phyloP scores from a whole-genome alignment of 2,329 filamentous ascomycete genomes.

The Bipolaris gigantea region DNA sequence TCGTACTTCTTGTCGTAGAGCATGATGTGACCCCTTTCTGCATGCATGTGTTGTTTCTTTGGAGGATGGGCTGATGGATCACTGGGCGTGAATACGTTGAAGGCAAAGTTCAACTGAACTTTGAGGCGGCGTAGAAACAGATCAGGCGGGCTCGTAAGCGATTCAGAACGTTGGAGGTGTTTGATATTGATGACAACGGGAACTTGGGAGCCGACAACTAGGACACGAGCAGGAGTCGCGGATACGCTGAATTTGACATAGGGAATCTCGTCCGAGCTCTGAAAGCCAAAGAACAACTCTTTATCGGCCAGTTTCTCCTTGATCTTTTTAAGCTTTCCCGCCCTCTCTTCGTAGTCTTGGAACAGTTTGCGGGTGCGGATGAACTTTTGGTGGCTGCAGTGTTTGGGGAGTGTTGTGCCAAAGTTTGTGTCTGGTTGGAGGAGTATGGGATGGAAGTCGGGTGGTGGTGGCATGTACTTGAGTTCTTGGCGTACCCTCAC shows the following conservation, averaged over 20 bases:
- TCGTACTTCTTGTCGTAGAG: slow-evolving; percentile 25
- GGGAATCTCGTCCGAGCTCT: slow-evolving; percentile 24
- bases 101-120: slow-evolving; percentile 21
- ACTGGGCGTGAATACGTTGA: slow-evolving; percentile 21
- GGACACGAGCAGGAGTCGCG: slow-evolving; percentile 25
- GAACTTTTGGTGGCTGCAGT: slow-evolving; percentile 24
- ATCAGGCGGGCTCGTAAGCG: slow-evolving; percentile 24
- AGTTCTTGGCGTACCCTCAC: slow-evolving; percentile 15
- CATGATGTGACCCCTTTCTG: slow-evolving; percentile 10
- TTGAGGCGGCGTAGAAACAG: slow-evolving; percentile 29
- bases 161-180: slow-evolving; percentile 32
- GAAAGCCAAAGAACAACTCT: slow-evolving; percentile 26
- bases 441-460: slow-evolving; percentile 21
- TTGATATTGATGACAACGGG: slow-evolving; percentile 23
- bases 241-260: slow-evolving; percentile 28
- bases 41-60: slow-evolving; percentile 7
- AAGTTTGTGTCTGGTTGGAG: slow-evolving; percentile 21
- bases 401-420: slow-evolving; percentile 18
- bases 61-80: slow-evolving; percentile 5
- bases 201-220: slow-evolving; percentile 21
- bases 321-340: slow-evolving; percentile 23
- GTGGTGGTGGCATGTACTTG: slow-evolving; percentile 13
- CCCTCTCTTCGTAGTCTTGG: slow-evolving; percentile 21
- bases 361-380: slow-evolving; percentile 28
- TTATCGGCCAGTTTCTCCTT: slow-evolving; percentile 27